Conservation (phyloP, 495 filamentous ascomycete species). For the Filosporella fistucella region DNA sequence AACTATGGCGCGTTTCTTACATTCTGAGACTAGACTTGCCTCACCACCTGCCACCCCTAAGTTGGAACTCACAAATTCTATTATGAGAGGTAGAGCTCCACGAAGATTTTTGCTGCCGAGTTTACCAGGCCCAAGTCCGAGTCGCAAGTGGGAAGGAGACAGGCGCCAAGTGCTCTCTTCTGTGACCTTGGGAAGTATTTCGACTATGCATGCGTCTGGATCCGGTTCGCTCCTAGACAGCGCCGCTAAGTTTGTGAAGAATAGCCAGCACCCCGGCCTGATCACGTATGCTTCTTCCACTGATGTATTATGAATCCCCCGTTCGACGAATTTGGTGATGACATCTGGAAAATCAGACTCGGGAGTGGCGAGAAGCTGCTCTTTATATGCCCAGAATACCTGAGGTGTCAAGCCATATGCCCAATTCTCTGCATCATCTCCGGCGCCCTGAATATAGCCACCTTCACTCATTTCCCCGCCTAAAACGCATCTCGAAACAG, state of each 20-base stretch:
- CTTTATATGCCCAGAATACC: conserved; percentile 70
- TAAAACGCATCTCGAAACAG: conserved; percentile 64
- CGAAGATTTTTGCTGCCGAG: conserved; percentile 72
- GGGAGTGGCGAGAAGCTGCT: conserved; percentile 46
- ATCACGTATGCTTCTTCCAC: no score
- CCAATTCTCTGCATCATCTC: conserved; percentile 92
- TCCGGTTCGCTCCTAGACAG: neutral
- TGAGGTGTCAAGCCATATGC: conserved; percentile 68
- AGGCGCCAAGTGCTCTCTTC: conserved; percentile 27
- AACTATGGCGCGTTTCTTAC: conserved; percentile 37
- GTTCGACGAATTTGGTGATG: conserved; percentile 55
- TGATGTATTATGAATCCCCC: no score
- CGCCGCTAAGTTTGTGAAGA: conserved; percentile 24
- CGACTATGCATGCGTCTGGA: conserved; percentile 9
- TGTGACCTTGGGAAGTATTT: conserved; percentile 30
- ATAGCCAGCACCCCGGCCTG: conserved; percentile 31
- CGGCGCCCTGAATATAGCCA: conserved; percentile 91
- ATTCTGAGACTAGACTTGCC: no score
- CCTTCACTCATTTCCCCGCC: conserved; percentile 61
- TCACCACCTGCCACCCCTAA: no score
- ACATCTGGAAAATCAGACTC: conserved; percentile 63
- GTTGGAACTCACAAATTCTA: conserved; percentile 32
- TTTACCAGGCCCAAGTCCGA: conserved; percentile 63
- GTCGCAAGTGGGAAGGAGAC: conserved; percentile 43
- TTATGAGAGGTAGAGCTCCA: conserved; percentile 53